These are phyloP conservation scores for Abrus pulchellus DNA, from an alignment of 306 rosid species.

Conservation along the genomic window DNA sequence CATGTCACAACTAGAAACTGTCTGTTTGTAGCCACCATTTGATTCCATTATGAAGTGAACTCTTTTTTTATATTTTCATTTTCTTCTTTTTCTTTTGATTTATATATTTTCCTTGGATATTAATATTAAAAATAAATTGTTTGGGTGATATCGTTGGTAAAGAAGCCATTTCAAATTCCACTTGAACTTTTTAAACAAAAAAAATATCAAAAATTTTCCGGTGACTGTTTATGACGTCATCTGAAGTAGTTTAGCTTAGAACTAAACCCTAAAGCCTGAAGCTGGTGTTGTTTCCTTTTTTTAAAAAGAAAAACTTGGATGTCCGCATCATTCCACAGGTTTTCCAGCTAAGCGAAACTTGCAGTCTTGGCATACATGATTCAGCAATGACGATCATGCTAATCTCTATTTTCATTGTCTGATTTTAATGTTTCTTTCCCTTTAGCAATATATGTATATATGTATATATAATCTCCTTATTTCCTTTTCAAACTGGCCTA, in stretches of 20 bases:
- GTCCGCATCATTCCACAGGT: constrained; percentile 54
- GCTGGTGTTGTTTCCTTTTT: constrained; percentile 49
- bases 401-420: background rate
- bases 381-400: background rate
- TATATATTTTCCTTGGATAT: background rate
- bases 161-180: no score
- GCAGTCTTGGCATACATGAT: background rate
- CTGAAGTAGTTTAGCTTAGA: background rate
- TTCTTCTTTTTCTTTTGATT: background rate
- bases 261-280: no score
- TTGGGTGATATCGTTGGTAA: no score
- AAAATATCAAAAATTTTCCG: background rate
- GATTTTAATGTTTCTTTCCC: background rate
- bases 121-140: background rate
- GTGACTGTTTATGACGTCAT: constrained; percentile 11
- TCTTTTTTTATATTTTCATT: background rate
- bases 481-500: constrained; percentile 13
- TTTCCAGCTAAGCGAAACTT: constrained; percentile 52
- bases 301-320: background rate
- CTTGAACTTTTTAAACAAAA: no score
- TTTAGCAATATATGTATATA: background rate
- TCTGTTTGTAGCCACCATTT: constrained; percentile 51
- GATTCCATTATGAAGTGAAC: constrained; percentile 40
- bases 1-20: constrained; percentile 40
- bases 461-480: background rate